Evolutionary conservation across 2,329 filamentous ascomycete species (phyloP).

Genomic region (Cercospora zeina): DNA sequence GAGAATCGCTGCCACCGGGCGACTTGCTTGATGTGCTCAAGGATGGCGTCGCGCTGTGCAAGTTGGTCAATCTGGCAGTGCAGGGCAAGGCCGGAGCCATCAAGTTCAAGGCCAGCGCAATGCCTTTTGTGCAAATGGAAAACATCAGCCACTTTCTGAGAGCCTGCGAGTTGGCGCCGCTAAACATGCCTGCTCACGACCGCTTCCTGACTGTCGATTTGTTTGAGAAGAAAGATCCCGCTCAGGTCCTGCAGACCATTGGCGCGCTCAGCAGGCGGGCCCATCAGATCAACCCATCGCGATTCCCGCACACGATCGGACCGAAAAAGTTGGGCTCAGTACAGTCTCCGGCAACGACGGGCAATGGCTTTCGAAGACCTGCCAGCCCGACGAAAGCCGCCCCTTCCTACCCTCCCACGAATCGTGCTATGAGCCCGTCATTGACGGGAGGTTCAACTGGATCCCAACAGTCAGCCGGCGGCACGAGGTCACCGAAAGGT

Average conservation of each 20-base stretch:
- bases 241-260: conserved; percentile 91
- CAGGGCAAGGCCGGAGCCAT: conserved; percentile 75
- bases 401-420: conserved; percentile 33
- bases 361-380: conserved; percentile 28
- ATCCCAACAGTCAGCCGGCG: conserved; percentile 48
- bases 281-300: conserved; percentile 68
- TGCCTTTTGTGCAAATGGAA: conserved; percentile 99
- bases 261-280: conserved; percentile 88
- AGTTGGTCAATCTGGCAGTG: conserved; percentile 78
- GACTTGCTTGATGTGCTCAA: conserved; percentile 85
- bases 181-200: conserved; percentile 89
- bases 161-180: conserved; percentile 79
- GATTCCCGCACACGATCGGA: conserved; percentile 75
- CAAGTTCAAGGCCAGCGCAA: conserved; percentile 85
- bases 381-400: conserved; percentile 35
- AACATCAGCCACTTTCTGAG: conserved; percentile 96
- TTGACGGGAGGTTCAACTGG: conserved; percentile 58
- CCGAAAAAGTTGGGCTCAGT: conserved; percentile 60
- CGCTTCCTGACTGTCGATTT: conserved; percentile 96
- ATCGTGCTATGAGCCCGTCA: conserved; percentile 48
- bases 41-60: conserved; percentile 91
- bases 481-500: conserved; percentile 47
- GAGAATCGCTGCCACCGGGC: conserved; percentile 66
- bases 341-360: conserved; percentile 30
- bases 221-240: conserved; percentile 91